phyloP scores from a whole-genome alignment of 2,329 filamentous ascomycete species.

The Diplodia seriata region DNA sequence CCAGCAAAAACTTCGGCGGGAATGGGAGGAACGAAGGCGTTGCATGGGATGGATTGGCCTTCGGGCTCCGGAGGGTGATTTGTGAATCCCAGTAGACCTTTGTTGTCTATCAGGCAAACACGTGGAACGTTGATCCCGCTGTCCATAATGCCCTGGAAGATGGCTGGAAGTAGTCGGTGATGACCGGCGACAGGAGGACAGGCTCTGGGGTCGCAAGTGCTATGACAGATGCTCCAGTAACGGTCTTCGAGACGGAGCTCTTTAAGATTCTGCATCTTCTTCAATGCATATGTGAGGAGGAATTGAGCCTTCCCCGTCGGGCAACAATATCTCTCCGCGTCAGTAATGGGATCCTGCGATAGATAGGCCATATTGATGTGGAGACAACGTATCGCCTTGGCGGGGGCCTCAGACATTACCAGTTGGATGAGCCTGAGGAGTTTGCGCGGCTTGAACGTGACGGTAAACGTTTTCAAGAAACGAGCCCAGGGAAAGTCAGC shows the following conservation, averaged over 20 bases:
- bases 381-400: not conserved
- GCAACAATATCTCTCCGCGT: not conserved
- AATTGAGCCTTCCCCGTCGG: not conserved
- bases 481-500: too few relatives aligned
- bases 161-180: not conserved
- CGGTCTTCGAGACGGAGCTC: too few relatives aligned
- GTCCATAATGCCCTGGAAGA: not conserved
- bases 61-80: too few relatives aligned
- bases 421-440: too few relatives aligned
- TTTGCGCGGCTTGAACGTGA: too few relatives aligned
- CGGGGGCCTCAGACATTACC: too few relatives aligned
- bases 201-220: not conserved
- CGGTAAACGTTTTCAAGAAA: too few relatives aligned
- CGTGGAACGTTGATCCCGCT: not conserved
- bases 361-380: not conserved
- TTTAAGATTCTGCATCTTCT: not conserved
- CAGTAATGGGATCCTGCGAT: too few relatives aligned
- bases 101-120: too few relatives aligned
- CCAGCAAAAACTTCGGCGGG: not conserved
- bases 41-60: not conserved
- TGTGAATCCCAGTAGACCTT: too few relatives aligned
- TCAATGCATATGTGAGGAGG: not conserved
- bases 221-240: too few relatives aligned
- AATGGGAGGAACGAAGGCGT: not conserved
- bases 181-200: not conserved